These are phyloP conservation scores for Pseudogymnoascus destructans DNA, from an alignment of 2,329 filamentous ascomycete species.

Conservation along the genomic window DNA sequence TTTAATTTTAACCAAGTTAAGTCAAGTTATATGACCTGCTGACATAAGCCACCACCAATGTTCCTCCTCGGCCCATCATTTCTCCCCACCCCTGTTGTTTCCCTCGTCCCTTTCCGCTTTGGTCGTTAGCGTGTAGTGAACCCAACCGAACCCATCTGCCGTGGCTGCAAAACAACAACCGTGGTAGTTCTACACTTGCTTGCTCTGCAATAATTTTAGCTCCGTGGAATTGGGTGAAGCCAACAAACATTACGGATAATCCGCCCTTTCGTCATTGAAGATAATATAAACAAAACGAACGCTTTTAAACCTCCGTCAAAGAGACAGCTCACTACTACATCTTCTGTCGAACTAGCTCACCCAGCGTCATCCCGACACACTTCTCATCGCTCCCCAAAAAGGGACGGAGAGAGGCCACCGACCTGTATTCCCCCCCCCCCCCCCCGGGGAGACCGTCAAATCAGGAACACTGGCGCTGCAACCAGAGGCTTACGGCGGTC, in stretches of 20 bases:
- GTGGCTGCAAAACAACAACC: background rate
- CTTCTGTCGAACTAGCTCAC: background rate
- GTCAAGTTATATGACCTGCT: no score
- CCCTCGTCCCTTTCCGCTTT: background rate
- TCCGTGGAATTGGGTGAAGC: background rate
- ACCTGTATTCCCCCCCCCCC: background rate
- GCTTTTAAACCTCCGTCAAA: background rate
- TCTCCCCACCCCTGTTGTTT: background rate
- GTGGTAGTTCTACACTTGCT: background rate
- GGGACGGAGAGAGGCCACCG: background rate
- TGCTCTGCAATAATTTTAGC: constrained; percentile 1
- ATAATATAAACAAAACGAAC: background rate
- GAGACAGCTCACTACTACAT: background rate
- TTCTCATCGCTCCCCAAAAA: background rate
- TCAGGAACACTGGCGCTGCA: constrained; percentile 8
- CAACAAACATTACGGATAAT: background rate
- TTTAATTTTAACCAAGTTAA: no score
- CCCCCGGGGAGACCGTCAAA: background rate
- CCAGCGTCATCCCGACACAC: background rate
- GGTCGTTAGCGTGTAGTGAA: background rate
- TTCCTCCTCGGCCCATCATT: background rate
- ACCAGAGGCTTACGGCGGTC: constrained; percentile 7
- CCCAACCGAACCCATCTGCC: background rate
- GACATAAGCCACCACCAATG: background rate
- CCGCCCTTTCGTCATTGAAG: background rate